Base-by-base conservation (phyloP, 805 yeast species). In the Candida dajiaensis region DNA sequence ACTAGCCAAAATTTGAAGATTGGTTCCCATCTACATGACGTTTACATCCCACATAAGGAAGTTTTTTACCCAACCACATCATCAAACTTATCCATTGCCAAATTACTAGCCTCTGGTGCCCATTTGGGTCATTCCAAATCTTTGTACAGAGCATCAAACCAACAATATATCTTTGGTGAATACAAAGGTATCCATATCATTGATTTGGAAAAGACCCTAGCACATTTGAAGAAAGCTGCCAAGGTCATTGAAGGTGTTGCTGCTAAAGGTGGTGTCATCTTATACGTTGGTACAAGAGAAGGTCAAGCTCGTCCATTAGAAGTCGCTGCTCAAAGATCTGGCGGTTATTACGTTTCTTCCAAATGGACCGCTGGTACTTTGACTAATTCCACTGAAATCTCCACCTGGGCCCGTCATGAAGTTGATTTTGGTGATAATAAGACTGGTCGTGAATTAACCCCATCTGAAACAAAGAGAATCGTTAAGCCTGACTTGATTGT, bases 291-390 rank as follows among this genome's bases (percentile, higher is more conserved):
- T 22, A 84, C 96, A 10, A 74, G 85, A 46, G 79, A 80, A 43
- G 90, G 89, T 45, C 94, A 87, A 58, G 78, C 78, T 50, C 74
- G 84, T 46, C 76, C 89, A 1, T 78, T 94, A 41, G 83, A 81
- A 59, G 79, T 76, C 50, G 96, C 96, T 11, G 95, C 98, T 2
- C 69, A 72, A 40, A 77, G 95, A 54, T 71, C 82, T 46, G 74
- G 79, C 48, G 97, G 95, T 15, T 89, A 80, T 67, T 89, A 84
- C 61, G 90, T 94, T 19, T 73, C 85, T 20, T 76, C 80, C 41
- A 80, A 89, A 61, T 94, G 99, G 99, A 78, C 87, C 49, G 97
- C 97, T 2, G 99, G 99, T 54, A 85, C 95, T 21, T 74, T 94
- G 54, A 89, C 98, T 40, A 94, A 94, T 68, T 80, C 88, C 46